These are phyloP conservation scores for Apiotrichum montevideense DNA, from an alignment of 1,284 basidiomycete genomes.

Conservation along the genomic window DNA sequence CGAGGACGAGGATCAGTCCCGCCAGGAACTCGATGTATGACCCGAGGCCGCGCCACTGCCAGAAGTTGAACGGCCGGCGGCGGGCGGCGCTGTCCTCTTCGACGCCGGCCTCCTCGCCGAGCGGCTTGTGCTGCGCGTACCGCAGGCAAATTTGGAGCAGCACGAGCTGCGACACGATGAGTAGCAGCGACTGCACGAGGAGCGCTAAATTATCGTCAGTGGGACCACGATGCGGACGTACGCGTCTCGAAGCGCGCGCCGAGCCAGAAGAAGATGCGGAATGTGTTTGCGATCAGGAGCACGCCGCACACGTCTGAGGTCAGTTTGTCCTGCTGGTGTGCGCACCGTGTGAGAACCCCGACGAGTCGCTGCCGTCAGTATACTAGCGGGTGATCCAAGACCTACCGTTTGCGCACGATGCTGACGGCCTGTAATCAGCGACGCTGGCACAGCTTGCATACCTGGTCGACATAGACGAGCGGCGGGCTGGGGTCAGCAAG, in stretches of 20 bases:
- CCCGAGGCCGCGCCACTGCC: conserved; percentile 48
- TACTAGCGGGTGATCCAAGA: not conserved
- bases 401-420: conserved; percentile 48
- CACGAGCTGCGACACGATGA: conserved; percentile 50
- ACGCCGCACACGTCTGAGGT: conserved; percentile 40
- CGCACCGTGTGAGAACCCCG: conserved; percentile 45
- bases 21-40: conserved; percentile 51
- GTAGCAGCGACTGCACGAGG: conserved; percentile 48
- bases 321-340: not conserved
- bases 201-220: conserved; percentile 34
- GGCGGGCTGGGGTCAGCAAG: conserved; percentile 41
- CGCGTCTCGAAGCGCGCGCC: conserved; percentile 50
- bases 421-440: conserved; percentile 43
- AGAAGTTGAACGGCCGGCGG: conserved; percentile 45
- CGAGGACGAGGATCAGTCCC: conserved; percentile 45
- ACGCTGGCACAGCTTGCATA: conserved; percentile 16
- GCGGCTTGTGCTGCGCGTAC: conserved; percentile 32
- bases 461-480: conserved; percentile 48
- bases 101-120: no score
- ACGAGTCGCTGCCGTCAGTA: conserved; percentile 39
- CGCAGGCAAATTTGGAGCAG: conserved; percentile 51
- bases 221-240: conserved; percentile 13
- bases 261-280: conserved; percentile 50
- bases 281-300: conserved; percentile 47
- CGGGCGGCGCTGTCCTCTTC: not conserved